Evolutionary conservation across 495 filamentous ascomycete genomes (phyloP).

Genomic region (Aspergillus sclerotioniger): DNA sequence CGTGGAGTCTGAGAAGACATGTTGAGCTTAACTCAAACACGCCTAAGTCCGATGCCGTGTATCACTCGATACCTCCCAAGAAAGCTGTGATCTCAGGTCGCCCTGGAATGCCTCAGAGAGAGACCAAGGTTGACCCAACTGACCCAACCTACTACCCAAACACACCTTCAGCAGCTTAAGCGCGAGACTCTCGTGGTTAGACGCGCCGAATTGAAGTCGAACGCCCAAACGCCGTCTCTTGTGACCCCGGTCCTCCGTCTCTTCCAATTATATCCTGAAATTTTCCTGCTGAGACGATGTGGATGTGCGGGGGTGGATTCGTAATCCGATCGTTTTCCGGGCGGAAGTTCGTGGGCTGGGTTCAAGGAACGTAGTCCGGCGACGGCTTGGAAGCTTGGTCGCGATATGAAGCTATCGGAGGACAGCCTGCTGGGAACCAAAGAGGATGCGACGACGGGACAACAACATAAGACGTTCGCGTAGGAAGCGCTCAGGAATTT

Average conservation of each 20-base stretch:
- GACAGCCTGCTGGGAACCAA: constrained; percentile 10
- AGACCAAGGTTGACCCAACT: neutral
- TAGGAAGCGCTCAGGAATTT: neutral
- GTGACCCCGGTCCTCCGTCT: neutral
- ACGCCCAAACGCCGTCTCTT: neutral
- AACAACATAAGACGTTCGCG: constrained; percentile 12
- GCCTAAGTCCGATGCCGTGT: neutral
- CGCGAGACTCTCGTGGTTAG: neutral
- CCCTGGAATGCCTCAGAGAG: neutral
- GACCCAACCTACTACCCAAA: neutral
- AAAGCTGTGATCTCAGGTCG: neutral
- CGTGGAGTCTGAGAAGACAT: constrained; percentile 29
- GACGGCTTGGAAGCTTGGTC: constrained; percentile 12
- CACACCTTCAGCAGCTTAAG: neutral
- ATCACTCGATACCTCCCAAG: neutral
- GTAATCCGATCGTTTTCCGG: neutral
- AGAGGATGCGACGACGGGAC: constrained; percentile 19
- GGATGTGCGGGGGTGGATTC: neutral
- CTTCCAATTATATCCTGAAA: neutral
- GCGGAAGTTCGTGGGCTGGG: constrained; percentile 2
- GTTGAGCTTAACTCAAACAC: constrained; percentile 9
- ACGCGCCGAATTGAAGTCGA: neutral
- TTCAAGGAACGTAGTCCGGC: neutral
- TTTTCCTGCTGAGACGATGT: neutral
- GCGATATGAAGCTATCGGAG: constrained; percentile 23